Percentiles rank a stretch among this genome's conserved stretches.
phyloP scores from a whole-genome alignment of 2,329 filamentous ascomycete genomes.

The Beauveria asiatica region DNA sequence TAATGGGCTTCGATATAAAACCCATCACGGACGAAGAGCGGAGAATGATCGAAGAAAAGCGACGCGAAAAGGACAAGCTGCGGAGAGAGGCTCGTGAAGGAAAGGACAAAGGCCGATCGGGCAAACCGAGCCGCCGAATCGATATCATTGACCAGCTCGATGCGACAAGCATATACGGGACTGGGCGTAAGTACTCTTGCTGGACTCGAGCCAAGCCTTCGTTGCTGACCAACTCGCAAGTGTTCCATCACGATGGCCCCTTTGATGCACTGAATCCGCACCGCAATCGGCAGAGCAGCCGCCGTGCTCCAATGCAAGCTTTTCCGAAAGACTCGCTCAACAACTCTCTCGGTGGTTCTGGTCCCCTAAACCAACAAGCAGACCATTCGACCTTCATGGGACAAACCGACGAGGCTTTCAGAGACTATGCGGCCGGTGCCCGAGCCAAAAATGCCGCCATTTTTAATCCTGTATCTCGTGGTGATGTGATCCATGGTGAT shows the following conservation, averaged over 20 bases:
- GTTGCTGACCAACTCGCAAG: constrained; percentile 35
- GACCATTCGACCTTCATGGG: constrained; percentile 88
- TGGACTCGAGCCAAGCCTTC: background rate
- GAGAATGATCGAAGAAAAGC: constrained; percentile 24
- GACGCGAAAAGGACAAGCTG: constrained; percentile 11
- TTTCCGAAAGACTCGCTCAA: constrained; percentile 90
- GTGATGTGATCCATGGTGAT: constrained; percentile 73
- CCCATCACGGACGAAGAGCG: constrained; percentile 48
- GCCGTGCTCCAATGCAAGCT: constrained; percentile 87
- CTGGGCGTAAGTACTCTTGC: constrained; percentile 58
- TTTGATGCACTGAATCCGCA: constrained; percentile 95
- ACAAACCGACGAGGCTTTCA: constrained; percentile 72
- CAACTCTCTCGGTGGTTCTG: constrained; percentile 81
- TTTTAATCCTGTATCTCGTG: constrained; percentile 60
- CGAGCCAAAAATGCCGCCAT: constrained; percentile 33
- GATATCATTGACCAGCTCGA: constrained; percentile 96
- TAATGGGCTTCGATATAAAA: constrained; percentile 50
- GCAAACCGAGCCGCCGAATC: constrained; percentile 45
- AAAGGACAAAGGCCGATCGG: constrained; percentile 40
- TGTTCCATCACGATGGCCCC: constrained; percentile 95
- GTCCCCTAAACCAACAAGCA: constrained; percentile 71
- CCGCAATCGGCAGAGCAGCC: constrained; percentile 76
- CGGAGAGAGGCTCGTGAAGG: constrained; percentile 35
- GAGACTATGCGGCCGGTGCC: constrained; percentile 56
- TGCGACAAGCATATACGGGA: constrained; percentile 91